Evolutionary conservation across 2,329 filamentous ascomycete genomes (phyloP).

Genomic region (Colletotrichum chlorophyti): DNA sequence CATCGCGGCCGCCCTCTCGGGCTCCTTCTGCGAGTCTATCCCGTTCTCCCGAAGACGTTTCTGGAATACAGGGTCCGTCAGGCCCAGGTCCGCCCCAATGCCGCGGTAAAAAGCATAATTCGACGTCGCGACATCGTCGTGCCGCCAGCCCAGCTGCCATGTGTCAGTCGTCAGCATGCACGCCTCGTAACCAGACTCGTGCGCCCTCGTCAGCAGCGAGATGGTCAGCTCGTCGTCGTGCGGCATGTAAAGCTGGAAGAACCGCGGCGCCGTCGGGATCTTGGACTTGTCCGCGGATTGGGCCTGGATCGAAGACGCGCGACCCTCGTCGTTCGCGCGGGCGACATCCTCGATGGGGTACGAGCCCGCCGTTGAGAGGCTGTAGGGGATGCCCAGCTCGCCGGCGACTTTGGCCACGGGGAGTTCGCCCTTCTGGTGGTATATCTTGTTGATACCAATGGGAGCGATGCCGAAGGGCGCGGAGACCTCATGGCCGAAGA

Average conservation of each 20-base stretch:
- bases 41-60: constrained; percentile 55
- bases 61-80: constrained; percentile 66
- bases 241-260: constrained; percentile 70
- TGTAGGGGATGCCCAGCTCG: constrained; percentile 66
- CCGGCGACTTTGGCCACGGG: constrained; percentile 65
- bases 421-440: constrained; percentile 63
- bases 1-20: constrained; percentile 60
- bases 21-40: constrained; percentile 51
- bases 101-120: constrained; percentile 71
- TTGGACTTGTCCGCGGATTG: constrained; percentile 11
- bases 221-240: constrained; percentile 67
- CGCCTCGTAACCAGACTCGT: constrained; percentile 60
- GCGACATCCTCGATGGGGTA: constrained; percentile 65
- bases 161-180: constrained; percentile 69
- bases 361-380: constrained; percentile 63
- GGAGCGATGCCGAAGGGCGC: constrained; percentile 71
- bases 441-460: constrained; percentile 71
- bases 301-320: neutral
- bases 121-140: constrained; percentile 60
- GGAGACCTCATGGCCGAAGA: constrained; percentile 66
- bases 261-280: constrained; percentile 47
- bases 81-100: constrained; percentile 63
- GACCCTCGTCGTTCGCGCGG: constrained; percentile 53
- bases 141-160: constrained; percentile 68
- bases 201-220: constrained; percentile 61